These are phyloP conservation scores for Cutaneotrichosporon sp. DNA, from an alignment of 1,284 basidiomycete genomes.

Conservation along the genomic window DNA sequence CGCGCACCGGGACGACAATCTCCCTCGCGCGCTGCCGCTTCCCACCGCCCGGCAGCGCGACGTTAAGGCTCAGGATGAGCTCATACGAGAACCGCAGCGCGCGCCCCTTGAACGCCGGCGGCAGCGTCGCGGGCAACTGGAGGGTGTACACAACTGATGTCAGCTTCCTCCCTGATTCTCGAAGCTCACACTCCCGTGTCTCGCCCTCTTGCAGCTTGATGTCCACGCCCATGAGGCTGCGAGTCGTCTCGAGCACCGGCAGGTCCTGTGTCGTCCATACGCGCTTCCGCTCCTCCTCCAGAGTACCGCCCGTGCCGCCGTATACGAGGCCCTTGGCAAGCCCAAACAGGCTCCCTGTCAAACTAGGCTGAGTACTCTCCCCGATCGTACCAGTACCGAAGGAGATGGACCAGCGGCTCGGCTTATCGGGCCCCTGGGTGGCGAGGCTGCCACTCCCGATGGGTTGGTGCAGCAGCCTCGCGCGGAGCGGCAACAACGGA, in stretches of 20 bases:
- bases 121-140: slow-evolving; percentile 72
- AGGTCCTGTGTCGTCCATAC: slow-evolving; percentile 53
- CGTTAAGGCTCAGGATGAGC: slow-evolving; percentile 68
- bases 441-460: slow-evolving; percentile 48
- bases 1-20: slow-evolving; percentile 42
- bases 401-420: slow-evolving; percentile 43
- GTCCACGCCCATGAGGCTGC: slow-evolving; percentile 51
- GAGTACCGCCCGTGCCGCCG: slow-evolving; percentile 43
- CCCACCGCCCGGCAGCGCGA: slow-evolving; percentile 38
- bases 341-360: slow-evolving; percentile 52
- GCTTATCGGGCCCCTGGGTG: slow-evolving; percentile 32
- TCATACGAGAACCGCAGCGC: slow-evolving; percentile 84
- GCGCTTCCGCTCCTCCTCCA: slow-evolving; percentile 52
- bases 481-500: slow-evolving; percentile 51
- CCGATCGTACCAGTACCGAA: slow-evolving; percentile 52
- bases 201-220: slow-evolving; percentile 46
- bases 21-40: slow-evolving; percentile 43
- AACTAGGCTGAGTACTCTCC: slow-evolving; percentile 43
- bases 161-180: too few relatives aligned
- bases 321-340: slow-evolving; percentile 49
- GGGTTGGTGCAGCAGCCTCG: slow-evolving; percentile 50
- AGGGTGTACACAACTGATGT: slow-evolving; percentile 74
- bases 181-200: slow-evolving; percentile 46
- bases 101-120: slow-evolving; percentile 85
- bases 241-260: slow-evolving; percentile 50